A percentile compares a stretch with the other conserved stretches of the same genome.
phyloP scores from a whole-genome alignment of 345 rosid species.

The Streptanthus diversifolius region DNA sequence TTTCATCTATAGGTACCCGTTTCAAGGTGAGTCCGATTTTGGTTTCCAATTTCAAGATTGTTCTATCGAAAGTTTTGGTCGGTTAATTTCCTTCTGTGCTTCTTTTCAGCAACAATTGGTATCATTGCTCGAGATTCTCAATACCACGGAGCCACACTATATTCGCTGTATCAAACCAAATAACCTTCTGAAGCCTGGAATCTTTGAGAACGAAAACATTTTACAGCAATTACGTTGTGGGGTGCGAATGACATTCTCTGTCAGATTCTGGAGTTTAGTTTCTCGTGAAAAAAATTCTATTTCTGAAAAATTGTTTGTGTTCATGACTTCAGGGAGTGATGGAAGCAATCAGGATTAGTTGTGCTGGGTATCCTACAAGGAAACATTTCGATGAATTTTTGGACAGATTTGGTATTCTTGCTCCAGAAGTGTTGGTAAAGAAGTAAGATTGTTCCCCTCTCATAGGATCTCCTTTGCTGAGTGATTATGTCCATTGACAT shows the following conservation, averaged over 20 bases:
- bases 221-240: constrained; percentile 96
- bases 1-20: constrained; percentile 97
- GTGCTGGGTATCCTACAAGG: constrained; percentile 98
- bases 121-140: constrained; percentile 88
- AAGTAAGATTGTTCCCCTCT: constrained; percentile 45
- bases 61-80: not conserved
- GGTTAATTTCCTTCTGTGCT: constrained; percentile 14
- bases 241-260: constrained; percentile 52
- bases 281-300: not conserved
- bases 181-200: constrained; percentile 90
- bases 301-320: not conserved
- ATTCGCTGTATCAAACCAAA: constrained; percentile 99
- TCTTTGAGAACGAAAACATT: constrained; percentile 83
- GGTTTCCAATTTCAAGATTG: constrained; percentile 2
- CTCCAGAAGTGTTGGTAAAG: constrained; percentile 75
- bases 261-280: not conserved
- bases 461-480: not conserved
- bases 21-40: constrained; percentile 65
- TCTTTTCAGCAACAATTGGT: constrained; percentile 86
- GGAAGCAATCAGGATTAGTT: constrained; percentile 99
- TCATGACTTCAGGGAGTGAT: constrained; percentile 74
- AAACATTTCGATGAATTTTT: constrained; percentile 84
- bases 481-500: not conserved
- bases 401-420: constrained; percentile 86
- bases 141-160: constrained; percentile 94